Evolutionary conservation across 345 rosid genomes (phyloP).

Genomic region (Zanthoxylum bungeanum): DNA sequence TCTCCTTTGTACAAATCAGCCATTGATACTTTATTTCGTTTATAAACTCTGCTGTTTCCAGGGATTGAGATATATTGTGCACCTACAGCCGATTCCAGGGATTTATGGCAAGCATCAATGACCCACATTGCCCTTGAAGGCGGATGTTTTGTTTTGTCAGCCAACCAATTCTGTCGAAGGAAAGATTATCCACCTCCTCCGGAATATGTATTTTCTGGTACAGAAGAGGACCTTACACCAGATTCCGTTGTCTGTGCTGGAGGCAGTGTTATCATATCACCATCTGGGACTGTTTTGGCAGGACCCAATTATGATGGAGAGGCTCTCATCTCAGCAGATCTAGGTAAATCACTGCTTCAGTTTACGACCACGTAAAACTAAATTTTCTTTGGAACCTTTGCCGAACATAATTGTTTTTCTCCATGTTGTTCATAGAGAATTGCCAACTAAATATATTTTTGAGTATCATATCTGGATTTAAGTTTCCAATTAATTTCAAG

Average conservation of each 20-base stretch:
- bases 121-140: slow-evolving; percentile 97
- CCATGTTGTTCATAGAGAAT: not conserved
- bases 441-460: not conserved
- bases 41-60: slow-evolving; percentile 19
- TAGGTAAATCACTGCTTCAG: slow-evolving; percentile 43
- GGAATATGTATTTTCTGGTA: slow-evolving; percentile 62
- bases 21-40: not conserved
- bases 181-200: slow-evolving; percentile 95
- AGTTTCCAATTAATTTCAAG: not conserved
- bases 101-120: slow-evolving; percentile 83
- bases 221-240: slow-evolving; percentile 60
- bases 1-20: not conserved
- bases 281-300: slow-evolving; percentile 73
- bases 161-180: slow-evolving; percentile 84
- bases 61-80: slow-evolving; percentile 94
- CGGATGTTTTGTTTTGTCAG: slow-evolving; percentile 87
- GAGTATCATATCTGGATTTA: not conserved
- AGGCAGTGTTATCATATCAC: slow-evolving; percentile 88
- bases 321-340: slow-evolving; percentile 80
- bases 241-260: slow-evolving; percentile 88
- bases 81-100: slow-evolving; percentile 91
- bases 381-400: not conserved
- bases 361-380: not conserved
- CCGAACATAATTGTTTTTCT: not conserved
- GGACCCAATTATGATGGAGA: slow-evolving; percentile 94